Conservation (phyloP, 495 filamentous ascomycete species). For the Penicillium robsamsonii region DNA sequence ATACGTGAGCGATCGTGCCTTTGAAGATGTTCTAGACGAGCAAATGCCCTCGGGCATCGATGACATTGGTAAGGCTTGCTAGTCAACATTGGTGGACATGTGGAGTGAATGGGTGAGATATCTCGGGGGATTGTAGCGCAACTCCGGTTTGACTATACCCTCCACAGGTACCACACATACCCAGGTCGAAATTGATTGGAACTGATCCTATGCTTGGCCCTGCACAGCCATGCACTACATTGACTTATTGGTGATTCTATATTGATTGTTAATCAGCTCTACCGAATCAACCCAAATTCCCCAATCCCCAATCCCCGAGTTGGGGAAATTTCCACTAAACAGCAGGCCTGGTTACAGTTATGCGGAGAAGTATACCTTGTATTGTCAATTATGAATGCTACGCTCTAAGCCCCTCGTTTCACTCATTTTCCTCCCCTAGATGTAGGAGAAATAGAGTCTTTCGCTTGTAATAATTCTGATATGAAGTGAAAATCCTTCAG, state of each 20-base stretch:
- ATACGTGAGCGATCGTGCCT: slow-evolving; percentile 47
- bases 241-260: neutral
- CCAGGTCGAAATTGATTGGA: neutral
- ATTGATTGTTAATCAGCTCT: neutral
- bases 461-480: neutral
- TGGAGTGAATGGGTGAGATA: neutral
- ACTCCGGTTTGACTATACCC: neutral
- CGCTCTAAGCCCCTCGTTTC: neutral
- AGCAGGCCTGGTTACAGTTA: no score
- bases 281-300: neutral
- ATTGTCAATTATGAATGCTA: neutral
- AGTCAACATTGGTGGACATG: slow-evolving; percentile 15
- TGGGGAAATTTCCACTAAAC: neutral
- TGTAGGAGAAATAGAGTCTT: neutral
- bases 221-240: neutral
- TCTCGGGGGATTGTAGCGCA: neutral
- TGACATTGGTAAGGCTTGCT: slow-evolving; percentile 38
- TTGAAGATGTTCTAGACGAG: slow-evolving; percentile 44
- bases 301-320: neutral
- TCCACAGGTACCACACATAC: neutral
- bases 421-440: neutral
- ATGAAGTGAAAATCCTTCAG: neutral
- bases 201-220: neutral
- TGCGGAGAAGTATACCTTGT: neutral
- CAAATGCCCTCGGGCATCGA: slow-evolving; percentile 37